phyloP scores from a whole-genome alignment of 495 filamentous ascomycete genomes.

The Penicillium malachiteum region DNA sequence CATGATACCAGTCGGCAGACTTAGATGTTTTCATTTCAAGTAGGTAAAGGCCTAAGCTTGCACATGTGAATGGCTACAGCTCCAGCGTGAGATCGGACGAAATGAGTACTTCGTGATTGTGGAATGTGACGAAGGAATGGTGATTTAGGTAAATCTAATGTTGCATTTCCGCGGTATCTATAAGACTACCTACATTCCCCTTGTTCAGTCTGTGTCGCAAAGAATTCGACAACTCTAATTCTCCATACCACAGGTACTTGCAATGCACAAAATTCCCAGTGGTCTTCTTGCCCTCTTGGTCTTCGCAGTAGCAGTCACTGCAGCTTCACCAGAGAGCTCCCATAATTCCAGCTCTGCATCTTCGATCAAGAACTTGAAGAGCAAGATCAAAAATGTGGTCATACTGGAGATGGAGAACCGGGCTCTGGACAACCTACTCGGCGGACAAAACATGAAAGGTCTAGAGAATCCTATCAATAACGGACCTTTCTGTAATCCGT shows the following conservation, averaged over 20 bases:
- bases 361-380: slow-evolving; percentile 32
- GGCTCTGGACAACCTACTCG: slow-evolving; percentile 8
- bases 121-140: background rate
- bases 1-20: too few species aligned
- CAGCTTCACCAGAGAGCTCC: slow-evolving; percentile 16
- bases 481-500: slow-evolving; percentile 42
- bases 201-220: slow-evolving; percentile 8
- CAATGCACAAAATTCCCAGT: slow-evolving; percentile 24
- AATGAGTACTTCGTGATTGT: background rate
- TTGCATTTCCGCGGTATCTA: slow-evolving; percentile 21
- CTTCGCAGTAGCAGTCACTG: slow-evolving; percentile 28
- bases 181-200: slow-evolving; percentile 15
- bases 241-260: too few species aligned
- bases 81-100: background rate
- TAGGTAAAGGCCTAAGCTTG: too few species aligned
- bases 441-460: slow-evolving; percentile 25
- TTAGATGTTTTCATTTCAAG: too few species aligned
- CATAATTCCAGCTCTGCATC: slow-evolving; percentile 10
- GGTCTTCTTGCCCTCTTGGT: slow-evolving; percentile 30
- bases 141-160: background rate
- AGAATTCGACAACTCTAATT: too few species aligned
- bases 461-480: slow-evolving; percentile 43
- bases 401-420: slow-evolving; percentile 12
- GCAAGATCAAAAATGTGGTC: slow-evolving; percentile 11
- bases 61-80: too few species aligned